Evolutionary conservation across 2,329 filamentous ascomycete genomes (phyloP), one percentile per base, ranked within the genome.

Genomic region (Ceratocystis harringtonii): DNA sequence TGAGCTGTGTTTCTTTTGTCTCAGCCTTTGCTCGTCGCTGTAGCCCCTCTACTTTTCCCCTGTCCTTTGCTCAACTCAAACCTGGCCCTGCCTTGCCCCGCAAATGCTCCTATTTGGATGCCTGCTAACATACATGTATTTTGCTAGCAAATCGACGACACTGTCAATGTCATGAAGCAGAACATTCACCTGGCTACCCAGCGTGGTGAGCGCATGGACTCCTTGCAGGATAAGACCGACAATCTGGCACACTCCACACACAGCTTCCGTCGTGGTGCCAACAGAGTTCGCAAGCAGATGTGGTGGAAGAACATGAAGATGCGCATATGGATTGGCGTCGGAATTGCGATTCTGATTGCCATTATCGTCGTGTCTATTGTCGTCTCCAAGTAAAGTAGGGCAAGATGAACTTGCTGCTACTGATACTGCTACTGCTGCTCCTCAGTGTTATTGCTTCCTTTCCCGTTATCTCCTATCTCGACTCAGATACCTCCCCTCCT

Each of bases 231-330:
- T 76, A 95, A 96, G 83, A 96, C 89, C 70, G 86, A 96, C 79
- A 95, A 95, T 78, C 83, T 99, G 70, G 92, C 92, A 68, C 85
- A 87, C 69, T 96, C 92, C 44, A 92, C 94, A 67, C 91, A 96
- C 76, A 91, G 90, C 69, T 99, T 99, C 84, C 90, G 92, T 73
- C 87, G 92, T 70, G 92, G 94, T 70, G 94, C 95, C 77, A 99
- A 97, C 81, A 83, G 90, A 72, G 92, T 99, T 71, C 86, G 94
- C 76, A 92, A 92, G 81, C 87, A 95, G 78, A 97, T 97, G 92
- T 97, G 92, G 92, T 97, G 92, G 92, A 97, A 97, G 84, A 92
- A 97, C 74, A 95, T 96, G 90, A 97, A 97, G 85, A 99, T 99
- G 94, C 87, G 94, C 76, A 94, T 96, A 81, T 97, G 92, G 79